Evolutionary conservation across 306 rosid species (phyloP), one percentile per base, ranked within the genome.

Genomic region (Psophocarpus tetragonolobus): DNA sequence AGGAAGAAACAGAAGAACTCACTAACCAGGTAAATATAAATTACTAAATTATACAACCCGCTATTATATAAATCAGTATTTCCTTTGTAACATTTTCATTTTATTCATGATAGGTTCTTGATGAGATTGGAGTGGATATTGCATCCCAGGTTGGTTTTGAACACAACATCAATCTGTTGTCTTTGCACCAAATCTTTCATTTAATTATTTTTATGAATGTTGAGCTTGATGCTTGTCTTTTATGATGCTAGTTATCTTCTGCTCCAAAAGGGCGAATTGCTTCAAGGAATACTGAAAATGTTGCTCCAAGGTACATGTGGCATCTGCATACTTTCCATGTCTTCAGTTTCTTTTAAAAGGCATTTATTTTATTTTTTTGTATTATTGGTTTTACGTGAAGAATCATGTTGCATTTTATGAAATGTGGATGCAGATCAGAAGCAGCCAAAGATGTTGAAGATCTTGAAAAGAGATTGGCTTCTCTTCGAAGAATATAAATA

Each of bases 1-100:
- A 94, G 81, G 98, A 94, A 87, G 98, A 92, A 87, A 90, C 98
- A 13, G 98, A 94, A 79, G 97, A 94, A 80, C 98, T 94, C 70
- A 94, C 98, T 27, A 92, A 92, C 86, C 98, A 94, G 98, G 98
- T 92, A 10, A 8, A 57, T 60, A 50, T 67, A 15, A 57, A 65
- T 83, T 30, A 7, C 38, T 38, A 64, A 62, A 24, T 56, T 48
- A 68, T 71, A 17, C 36, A 75, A 17, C 61, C 68, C 80, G 23
- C 24, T 64, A 20, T 15, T 53, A 44, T 53, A 44, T 42, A 69
- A 41, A 24, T 68, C 18, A 47, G 47, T 15, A 1, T 64, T 35
- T 35, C 57, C 42, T 50, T 63, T 50, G n/a, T 53, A 68, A 21
- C 14, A 8, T 73, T 73, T 68, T 77, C 62, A 36, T 71, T 80